A percentile compares a stretch with the other conserved stretches of the same genome.
These are phyloP conservation scores for Casuarina glauca DNA, from an alignment of 306 rosid genomes.

Conservation along the genomic window DNA sequence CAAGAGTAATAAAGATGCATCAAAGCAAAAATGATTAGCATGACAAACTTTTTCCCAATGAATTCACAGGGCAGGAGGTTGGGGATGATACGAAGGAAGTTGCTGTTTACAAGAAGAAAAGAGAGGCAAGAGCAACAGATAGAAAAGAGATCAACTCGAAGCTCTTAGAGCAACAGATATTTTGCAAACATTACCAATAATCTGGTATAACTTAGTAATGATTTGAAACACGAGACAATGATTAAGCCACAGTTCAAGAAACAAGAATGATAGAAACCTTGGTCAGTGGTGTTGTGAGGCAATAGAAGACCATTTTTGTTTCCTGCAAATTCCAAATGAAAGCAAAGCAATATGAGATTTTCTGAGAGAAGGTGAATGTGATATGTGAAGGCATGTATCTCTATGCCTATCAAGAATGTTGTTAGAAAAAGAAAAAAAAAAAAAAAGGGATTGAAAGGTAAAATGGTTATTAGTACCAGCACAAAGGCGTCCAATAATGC, in stretches of 20 bases:
- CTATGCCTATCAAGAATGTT: not conserved
- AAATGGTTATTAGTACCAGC: constrained; percentile 51
- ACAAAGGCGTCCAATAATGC: constrained; percentile 92
- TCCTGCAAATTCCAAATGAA: constrained; percentile 42
- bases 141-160: not conserved
- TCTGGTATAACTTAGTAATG: too few relatives aligned
- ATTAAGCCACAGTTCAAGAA: not conserved
- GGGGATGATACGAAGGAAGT: too few relatives aligned
- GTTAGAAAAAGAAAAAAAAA: not conserved
- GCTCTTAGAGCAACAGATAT: not conserved
- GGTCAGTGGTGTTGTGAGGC: constrained; percentile 94
- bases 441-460: not conserved
- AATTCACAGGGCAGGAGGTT: too few relatives aligned
- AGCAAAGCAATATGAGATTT: constrained; percentile 5
- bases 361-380: not conserved
- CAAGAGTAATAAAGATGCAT: too few relatives aligned
- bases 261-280: constrained; percentile 42
- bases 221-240: too few relatives aligned
- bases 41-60: too few relatives aligned
- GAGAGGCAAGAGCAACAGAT: not conserved
- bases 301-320: constrained; percentile 94
- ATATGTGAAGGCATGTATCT: not conserved
- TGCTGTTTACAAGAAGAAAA: not conserved
- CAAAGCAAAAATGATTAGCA: too few relatives aligned
- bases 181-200: not conserved